Percentiles rank a stretch among this genome's conserved stretches.
phyloP scores from a whole-genome alignment of 1,139 yeast genomes.

The Candida sp. region DNA sequence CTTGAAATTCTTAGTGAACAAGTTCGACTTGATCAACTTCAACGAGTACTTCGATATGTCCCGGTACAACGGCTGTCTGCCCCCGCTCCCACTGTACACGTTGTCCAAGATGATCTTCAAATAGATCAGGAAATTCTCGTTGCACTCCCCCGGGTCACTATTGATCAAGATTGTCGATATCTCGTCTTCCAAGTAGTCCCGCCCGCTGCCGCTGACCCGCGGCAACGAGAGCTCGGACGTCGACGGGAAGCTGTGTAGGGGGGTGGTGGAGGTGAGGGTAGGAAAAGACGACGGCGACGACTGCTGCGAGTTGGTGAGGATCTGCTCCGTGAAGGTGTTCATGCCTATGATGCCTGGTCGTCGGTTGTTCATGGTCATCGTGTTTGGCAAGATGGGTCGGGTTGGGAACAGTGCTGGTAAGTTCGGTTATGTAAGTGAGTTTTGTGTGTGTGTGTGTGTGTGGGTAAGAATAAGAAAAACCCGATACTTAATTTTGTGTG shows the following conservation, averaged over 20 bases:
- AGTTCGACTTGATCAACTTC: constrained; percentile 40
- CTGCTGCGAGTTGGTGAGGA: neutral
- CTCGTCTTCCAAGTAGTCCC: constrained; percentile 20
- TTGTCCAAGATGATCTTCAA: constrained; percentile 41
- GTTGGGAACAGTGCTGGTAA: neutral
- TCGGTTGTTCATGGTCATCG: neutral
- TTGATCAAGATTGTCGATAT: constrained; percentile 30
- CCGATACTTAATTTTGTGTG: neutral
- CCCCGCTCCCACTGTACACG: constrained; percentile 18
- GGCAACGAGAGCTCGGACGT: constrained; percentile 2
- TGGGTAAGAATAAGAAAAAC: neutral
- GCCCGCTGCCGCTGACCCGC: neutral
- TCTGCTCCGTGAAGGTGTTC: neutral
- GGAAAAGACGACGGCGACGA: neutral
- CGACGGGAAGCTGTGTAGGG: constrained; percentile 5
- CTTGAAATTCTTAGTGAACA: constrained; percentile 40
- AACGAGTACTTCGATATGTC: constrained; percentile 38
- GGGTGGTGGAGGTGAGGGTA: neutral
- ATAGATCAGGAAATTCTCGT: constrained; percentile 39
- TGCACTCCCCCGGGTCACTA: constrained; percentile 47
- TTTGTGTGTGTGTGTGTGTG: neutral
- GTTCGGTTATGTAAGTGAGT: too few relatives aligned
- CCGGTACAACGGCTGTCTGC: constrained; percentile 15
- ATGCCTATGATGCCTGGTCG: constrained; percentile 1
- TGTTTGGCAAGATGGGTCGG: neutral